Evolutionary conservation across 192 early-diverging fungal species (phyloP).

Genomic region (Entrophospora sp.): DNA sequence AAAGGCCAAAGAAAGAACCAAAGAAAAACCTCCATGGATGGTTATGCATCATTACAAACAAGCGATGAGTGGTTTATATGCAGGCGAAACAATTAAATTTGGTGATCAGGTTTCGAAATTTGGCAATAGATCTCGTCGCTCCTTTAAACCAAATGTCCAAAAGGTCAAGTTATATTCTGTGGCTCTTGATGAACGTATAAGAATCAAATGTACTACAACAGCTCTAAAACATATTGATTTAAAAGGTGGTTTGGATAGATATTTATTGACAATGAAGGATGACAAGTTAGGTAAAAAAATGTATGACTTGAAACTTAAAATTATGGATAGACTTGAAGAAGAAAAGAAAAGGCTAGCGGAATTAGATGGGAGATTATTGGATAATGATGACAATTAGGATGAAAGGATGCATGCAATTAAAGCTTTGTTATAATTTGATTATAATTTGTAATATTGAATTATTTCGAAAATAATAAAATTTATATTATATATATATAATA

Average conservation of each 20-base stretch:
- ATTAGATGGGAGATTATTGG: too few species aligned
- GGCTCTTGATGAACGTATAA: conserved; percentile 43
- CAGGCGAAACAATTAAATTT: conserved; percentile 50
- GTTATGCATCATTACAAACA: conserved; percentile 34
- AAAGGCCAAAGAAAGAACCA: neutral
- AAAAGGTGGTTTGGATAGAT: conserved; percentile 74
- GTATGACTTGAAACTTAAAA: neutral
- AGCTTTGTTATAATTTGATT: too few species aligned
- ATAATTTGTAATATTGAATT: too few species aligned
- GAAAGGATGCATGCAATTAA: too few species aligned
- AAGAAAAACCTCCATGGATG: neutral
- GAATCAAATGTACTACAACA: conserved; percentile 55
- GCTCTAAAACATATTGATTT: conserved; percentile 72
- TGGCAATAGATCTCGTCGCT: conserved; percentile 65
- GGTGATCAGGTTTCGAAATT: conserved; percentile 55
- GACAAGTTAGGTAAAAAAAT: conserved; percentile 43
- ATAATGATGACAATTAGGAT: too few species aligned
- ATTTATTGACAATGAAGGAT: conserved; percentile 58
- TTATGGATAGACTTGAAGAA: neutral
- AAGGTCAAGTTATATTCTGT: conserved; percentile 57
- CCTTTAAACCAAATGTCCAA: conserved; percentile 73
- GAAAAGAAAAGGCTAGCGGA: too few species aligned
- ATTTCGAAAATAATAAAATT: too few species aligned
- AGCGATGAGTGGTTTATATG: conserved; percentile 49
- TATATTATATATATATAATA: too few species aligned